Evolutionary conservation across 2,329 filamentous ascomycete species (phyloP), one percentile per base, ranked within the genome.

Genomic region (Colletotrichum sp.): DNA sequence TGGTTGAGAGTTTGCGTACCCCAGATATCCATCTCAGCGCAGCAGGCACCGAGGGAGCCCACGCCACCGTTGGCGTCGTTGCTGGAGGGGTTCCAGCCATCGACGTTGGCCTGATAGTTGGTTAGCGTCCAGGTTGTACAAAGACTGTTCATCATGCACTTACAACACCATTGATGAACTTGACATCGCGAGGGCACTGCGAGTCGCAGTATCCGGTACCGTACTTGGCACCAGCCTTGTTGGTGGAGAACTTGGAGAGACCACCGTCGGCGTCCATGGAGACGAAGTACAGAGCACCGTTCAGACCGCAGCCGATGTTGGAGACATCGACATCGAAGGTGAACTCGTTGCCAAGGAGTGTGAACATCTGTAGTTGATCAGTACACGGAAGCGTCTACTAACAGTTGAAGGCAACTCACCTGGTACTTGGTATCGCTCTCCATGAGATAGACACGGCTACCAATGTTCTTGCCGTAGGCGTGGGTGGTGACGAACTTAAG

Each of bases 301-400:
- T 95, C 75, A 95, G 85, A 76, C 94, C 94, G 80, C 94, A 95
- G 76, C 90, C 90, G 24, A 94, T 86, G 79, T 90, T 89, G 55
- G 92, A 94, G 60, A 94, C 90, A 82, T 95, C 93, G 30, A 94
- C 93, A 71, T 94, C 93, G 77, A 95, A 94, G 71, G 92, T 93
- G 85, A 95, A 92, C 84, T 95, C 93, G 81, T 93, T 89, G 84
- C 91, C 92, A 70, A 92, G 87, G 74, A 94, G 87, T 75, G 91
- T 88, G 85, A 94, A 92, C 81, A 90, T 89, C 85, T 94, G 85
- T 8, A 9, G 2, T 12, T 7, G 2, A 0, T 69, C 32, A 92
- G 86, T 7, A 24, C 52, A 30, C 0, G 30, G 9, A 39, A 18
- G 12, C n/a, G 7, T 32, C 24, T 24, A 1, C 26, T 2, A 32